Conservation (phyloP, 2,329 filamentous ascomycete species). For the Cytospora schulzeri region DNA sequence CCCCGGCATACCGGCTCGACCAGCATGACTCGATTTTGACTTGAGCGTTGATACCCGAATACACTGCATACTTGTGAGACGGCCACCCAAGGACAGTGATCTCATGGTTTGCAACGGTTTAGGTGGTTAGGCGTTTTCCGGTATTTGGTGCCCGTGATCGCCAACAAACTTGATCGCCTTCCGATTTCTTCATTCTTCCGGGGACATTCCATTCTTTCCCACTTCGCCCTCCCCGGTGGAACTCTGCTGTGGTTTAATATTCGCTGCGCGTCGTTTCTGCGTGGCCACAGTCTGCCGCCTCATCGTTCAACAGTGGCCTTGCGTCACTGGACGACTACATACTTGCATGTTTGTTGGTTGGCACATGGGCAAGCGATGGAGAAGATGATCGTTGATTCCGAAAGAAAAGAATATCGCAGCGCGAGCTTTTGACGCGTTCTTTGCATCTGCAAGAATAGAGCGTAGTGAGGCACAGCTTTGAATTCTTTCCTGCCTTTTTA, state of each 20-base stretch:
- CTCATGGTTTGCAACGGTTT: slow-evolving; percentile 44
- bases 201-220: slow-evolving; percentile 30
- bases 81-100: slow-evolving; percentile 30
- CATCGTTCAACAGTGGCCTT: neutral
- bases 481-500: neutral
- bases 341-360: slow-evolving; percentile 4
- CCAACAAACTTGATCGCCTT: slow-evolving; percentile 16
- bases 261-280: neutral
- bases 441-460: slow-evolving; percentile 9
- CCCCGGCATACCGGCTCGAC: slow-evolving; percentile 14
- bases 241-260: slow-evolving; percentile 20
- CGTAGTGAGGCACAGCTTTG: slow-evolving; percentile 11
- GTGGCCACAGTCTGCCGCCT: slow-evolving; percentile 1
- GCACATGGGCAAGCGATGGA: neutral
- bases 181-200: slow-evolving; percentile 19
- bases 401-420: slow-evolving; percentile 19
- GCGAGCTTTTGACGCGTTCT: slow-evolving; percentile 11
- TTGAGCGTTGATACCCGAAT: slow-evolving; percentile 60
- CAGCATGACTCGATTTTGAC: slow-evolving; percentile 30
- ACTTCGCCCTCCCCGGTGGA: neutral
- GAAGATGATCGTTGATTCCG: slow-evolving; percentile 18
- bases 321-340: neutral
- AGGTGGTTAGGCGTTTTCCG: slow-evolving; percentile 48
- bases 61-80: slow-evolving; percentile 54
- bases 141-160: slow-evolving; percentile 17